These are phyloP conservation scores for Closterium sp. DNA, from an alignment of 139 green algal species.

Conservation along the genomic window DNA sequence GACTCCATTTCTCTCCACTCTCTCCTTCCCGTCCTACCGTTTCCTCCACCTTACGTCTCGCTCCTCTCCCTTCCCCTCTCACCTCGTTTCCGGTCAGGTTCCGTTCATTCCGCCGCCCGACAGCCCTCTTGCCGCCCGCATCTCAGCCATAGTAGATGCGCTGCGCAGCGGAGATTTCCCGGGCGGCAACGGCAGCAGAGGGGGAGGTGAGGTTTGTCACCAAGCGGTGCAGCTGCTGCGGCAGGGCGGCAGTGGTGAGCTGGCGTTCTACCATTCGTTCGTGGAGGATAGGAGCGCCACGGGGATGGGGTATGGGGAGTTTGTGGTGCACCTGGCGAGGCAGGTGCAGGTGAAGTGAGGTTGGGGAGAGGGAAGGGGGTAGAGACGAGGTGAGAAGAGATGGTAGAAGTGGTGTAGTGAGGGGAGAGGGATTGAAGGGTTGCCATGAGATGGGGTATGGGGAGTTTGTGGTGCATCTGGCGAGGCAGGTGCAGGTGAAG, in stretches of 20 bases:
- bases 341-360: neutral
- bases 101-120: neutral
- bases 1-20: no score
- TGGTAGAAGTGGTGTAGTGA: conserved; percentile 11
- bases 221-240: neutral
- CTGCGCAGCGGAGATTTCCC: neutral
- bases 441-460: neutral
- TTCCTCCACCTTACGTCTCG: no score
- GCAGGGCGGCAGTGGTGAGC: neutral
- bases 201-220: neutral
- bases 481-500: conserved; percentile 3
- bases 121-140: neutral
- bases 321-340: neutral
- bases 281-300: neutral
- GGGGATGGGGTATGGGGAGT: neutral
- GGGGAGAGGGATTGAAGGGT: conserved; percentile 11
- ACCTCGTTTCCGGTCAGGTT: neutral
- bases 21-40: neutral
- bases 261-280: no score
- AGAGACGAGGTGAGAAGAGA: neutral
- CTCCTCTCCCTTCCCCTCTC: no score
- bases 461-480: conserved; percentile 22
- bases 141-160: neutral
- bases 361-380: neutral
- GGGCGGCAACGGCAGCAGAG: neutral